Percentiles rank a stretch among this genome's conserved stretches.
Conservation (phyloP, 2,329 filamentous ascomycete genomes). For the Colletotrichum plurivorum region DNA sequence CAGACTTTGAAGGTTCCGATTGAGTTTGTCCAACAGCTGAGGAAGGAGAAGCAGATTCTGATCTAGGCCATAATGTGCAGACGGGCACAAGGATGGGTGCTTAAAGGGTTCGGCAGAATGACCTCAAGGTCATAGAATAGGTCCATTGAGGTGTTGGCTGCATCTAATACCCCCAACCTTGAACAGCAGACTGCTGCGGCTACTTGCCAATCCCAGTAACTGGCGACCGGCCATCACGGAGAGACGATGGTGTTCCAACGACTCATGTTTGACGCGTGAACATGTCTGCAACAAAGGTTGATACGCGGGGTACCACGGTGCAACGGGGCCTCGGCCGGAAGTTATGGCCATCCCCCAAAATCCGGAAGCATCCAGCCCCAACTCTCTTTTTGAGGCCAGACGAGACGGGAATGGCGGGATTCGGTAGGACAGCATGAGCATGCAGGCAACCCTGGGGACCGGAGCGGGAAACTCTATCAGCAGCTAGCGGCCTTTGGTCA, state of each 20-base stretch:
- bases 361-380: constrained; percentile 31
- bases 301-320: constrained; percentile 32
- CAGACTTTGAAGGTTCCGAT: constrained; percentile 71
- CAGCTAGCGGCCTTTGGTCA: constrained; percentile 30
- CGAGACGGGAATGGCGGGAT: constrained; percentile 32
- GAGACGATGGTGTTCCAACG: constrained; percentile 23
- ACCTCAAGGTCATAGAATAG: not conserved
- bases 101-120: not conserved
- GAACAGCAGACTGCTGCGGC: not conserved
- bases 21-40: constrained; percentile 68
- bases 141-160: too few relatives aligned
- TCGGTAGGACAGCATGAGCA: constrained; percentile 27
- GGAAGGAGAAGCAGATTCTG: constrained; percentile 75
- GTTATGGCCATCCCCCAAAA: not conserved
- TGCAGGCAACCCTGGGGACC: constrained; percentile 30
- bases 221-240: constrained; percentile 9
- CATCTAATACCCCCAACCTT: not conserved
- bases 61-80: constrained; percentile 44
- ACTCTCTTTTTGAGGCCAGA: constrained; percentile 25
- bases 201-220: not conserved
- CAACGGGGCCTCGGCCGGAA: constrained; percentile 7
- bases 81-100: not conserved
- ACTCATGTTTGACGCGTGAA: constrained; percentile 21
- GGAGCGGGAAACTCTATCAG: constrained; percentile 34
- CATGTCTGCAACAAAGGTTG: constrained; percentile 25